A percentile compares a stretch with the other conserved stretches of the same genome.
Evolutionary conservation across 805 yeast genomes (phyloP).

Genomic region (Candida nanaspora): DNA sequence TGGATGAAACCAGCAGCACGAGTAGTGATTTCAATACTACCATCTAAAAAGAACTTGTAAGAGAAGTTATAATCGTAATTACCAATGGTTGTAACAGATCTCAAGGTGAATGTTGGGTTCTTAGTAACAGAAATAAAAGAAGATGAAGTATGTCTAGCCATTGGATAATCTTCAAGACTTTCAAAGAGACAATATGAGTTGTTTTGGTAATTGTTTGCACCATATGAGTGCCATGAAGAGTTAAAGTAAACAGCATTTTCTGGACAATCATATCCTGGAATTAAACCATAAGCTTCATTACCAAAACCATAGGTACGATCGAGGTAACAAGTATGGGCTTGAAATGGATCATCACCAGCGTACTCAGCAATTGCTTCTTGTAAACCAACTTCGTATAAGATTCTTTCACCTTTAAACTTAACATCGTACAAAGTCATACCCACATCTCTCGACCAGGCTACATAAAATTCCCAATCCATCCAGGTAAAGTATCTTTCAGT

Average conservation of each 20-base stretch:
- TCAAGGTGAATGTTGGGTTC: slow-evolving; percentile 18
- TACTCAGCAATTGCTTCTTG: slow-evolving; percentile 25
- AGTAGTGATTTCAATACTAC: slow-evolving; percentile 20
- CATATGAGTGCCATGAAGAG: slow-evolving; percentile 19
- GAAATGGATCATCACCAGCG: slow-evolving; percentile 25
- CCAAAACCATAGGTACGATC: slow-evolving; percentile 22
- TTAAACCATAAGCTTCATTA: slow-evolving; percentile 19
- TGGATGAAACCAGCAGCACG: slow-evolving; percentile 25
- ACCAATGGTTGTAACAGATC: slow-evolving; percentile 7
- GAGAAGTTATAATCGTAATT: slow-evolving; percentile 5
- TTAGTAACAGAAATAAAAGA: slow-evolving; percentile 8
- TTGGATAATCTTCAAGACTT: slow-evolving; percentile 3
- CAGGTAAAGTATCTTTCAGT: slow-evolving; percentile 21
- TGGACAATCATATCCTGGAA: slow-evolving; percentile 24
- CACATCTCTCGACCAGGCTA: slow-evolving; percentile 18
- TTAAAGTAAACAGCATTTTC: slow-evolving; percentile 22
- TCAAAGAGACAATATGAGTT: slow-evolving; percentile 16
- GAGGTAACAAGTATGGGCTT: slow-evolving; percentile 17
- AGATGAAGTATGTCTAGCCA: slow-evolving; percentile 4
- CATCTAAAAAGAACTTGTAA: slow-evolving; percentile 12
- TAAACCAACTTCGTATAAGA: slow-evolving; percentile 18
- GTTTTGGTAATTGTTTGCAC: slow-evolving; percentile 16
- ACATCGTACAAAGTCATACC: slow-evolving; percentile 19
- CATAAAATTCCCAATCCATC: slow-evolving; percentile 24
- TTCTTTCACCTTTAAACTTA: slow-evolving; percentile 23